These are phyloP conservation scores for Aspergillus ustus DNA, from an alignment of 2,329 filamentous ascomycete species.

Conservation along the genomic window DNA sequence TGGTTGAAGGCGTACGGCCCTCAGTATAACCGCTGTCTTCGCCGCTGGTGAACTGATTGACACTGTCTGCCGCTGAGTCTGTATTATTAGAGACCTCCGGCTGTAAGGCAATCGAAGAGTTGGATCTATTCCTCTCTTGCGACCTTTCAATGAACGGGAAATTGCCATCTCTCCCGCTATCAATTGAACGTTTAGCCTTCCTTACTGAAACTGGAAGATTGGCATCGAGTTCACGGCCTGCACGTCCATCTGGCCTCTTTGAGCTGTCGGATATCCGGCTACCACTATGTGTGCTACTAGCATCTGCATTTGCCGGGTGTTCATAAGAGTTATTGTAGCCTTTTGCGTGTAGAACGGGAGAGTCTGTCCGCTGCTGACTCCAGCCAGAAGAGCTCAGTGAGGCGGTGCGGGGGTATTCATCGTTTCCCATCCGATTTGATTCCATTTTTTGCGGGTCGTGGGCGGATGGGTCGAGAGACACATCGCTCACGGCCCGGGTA, in stretches of 20 bases:
- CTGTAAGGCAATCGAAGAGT: slow-evolving; percentile 36
- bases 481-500: slow-evolving; percentile 34
- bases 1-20: slow-evolving; percentile 34
- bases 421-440: slow-evolving; percentile 34
- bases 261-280: slow-evolving; percentile 29
- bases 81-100: slow-evolving; percentile 33
- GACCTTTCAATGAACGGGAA: slow-evolving; percentile 8
- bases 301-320: slow-evolving; percentile 24
- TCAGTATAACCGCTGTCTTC: slow-evolving; percentile 33
- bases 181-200: slow-evolving; percentile 31
- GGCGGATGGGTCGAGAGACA: slow-evolving; percentile 37
- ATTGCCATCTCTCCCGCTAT: slow-evolving; percentile 28
- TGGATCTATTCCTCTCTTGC: slow-evolving; percentile 42
- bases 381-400: slow-evolving; percentile 38
- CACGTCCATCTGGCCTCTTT: slow-evolving; percentile 35
- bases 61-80: slow-evolving; percentile 35
- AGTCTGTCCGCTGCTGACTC: slow-evolving; percentile 35
- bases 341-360: slow-evolving; percentile 40
- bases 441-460: slow-evolving; percentile 37
- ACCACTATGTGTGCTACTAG: slow-evolving; percentile 25
- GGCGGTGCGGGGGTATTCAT: slow-evolving; percentile 34
- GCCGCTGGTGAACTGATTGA: slow-evolving; percentile 34
- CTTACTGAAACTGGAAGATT: slow-evolving; percentile 28
- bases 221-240: slow-evolving; percentile 33
- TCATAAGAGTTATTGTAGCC: slow-evolving; percentile 35